A percentile compares a stretch with the other conserved stretches of the same genome.
phyloP scores from a whole-genome alignment of 2,329 filamentous ascomycete genomes.

The Chaetomium globosum region DNA sequence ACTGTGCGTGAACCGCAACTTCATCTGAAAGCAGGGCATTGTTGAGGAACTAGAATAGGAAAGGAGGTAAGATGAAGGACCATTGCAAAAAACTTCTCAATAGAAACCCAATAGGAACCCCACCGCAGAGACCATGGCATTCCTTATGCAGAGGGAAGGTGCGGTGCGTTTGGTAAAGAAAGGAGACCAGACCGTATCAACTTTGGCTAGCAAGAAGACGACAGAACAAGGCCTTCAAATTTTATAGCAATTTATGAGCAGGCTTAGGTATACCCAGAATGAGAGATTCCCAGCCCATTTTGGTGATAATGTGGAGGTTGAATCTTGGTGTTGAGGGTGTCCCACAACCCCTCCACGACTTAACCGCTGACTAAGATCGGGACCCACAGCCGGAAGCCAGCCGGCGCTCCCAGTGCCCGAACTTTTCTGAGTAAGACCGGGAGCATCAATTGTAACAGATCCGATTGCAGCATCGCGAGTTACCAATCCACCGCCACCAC shows the following conservation, averaged over 20 bases:
- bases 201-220: not conserved
- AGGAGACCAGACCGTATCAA: not conserved
- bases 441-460: slow-evolving; percentile 2
- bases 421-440: slow-evolving; percentile 23
- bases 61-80: not conserved
- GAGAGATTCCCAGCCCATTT: not conserved
- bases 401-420: slow-evolving; percentile 14
- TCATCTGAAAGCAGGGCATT: not conserved
- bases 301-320: not conserved
- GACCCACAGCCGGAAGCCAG: slow-evolving; percentile 12
- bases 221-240: not conserved
- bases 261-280: not conserved
- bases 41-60: too few relatives aligned
- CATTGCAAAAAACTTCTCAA: not conserved
- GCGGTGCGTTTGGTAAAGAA: not conserved
- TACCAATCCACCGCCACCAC: slow-evolving; percentile 5
- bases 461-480: slow-evolving; percentile 18
- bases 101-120: too few relatives aligned
- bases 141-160: not conserved
- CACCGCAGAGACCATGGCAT: not conserved
- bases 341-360: slow-evolving; percentile 1
- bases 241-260: not conserved
- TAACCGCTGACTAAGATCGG: slow-evolving; percentile 9
- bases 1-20: not conserved
- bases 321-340: not conserved